Evolutionary conservation across 495 filamentous ascomycete genomes (phyloP).

Genomic region (Cenococcum geophilum): DNA sequence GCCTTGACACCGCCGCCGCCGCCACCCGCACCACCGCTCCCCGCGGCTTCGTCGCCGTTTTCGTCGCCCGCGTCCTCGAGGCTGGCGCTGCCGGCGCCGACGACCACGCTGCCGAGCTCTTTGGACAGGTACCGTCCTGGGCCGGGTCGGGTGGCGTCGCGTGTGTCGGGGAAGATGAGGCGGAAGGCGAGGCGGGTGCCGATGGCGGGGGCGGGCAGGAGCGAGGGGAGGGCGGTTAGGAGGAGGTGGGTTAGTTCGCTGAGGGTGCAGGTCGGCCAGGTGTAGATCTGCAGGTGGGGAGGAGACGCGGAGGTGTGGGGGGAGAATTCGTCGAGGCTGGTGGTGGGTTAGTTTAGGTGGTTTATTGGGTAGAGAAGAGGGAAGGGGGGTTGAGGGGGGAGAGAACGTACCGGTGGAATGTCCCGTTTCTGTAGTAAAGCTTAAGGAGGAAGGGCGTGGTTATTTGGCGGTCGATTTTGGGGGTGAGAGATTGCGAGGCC

Average conservation of each 20-base stretch:
- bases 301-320: slow-evolving; percentile 48
- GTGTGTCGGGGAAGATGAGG: slow-evolving; percentile 77
- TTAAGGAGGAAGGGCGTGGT: slow-evolving; percentile 85
- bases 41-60: slow-evolving; percentile 10
- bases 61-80: slow-evolving; percentile 29
- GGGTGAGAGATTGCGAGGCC: slow-evolving; percentile 15
- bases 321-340: slow-evolving; percentile 64
- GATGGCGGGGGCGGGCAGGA: slow-evolving; percentile 68
- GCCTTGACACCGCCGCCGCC: slow-evolving; percentile 20
- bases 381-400: slow-evolving; percentile 21
- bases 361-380: slow-evolving; percentile 25
- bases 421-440: slow-evolving; percentile 73
- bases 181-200: slow-evolving; percentile 83
- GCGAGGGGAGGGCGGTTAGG: slow-evolving; percentile 54
- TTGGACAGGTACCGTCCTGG: slow-evolving; percentile 54
- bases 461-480: slow-evolving; percentile 61
- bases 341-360: slow-evolving; percentile 1
- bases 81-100: slow-evolving; percentile 53
- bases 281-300: slow-evolving; percentile 74
- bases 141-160: slow-evolving; percentile 43
- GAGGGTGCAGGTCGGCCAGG: slow-evolving; percentile 79
- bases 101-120: slow-evolving; percentile 75
- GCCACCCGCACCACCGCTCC: slow-evolving; percentile 27
- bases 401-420: slow-evolving; percentile 62
- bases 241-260: slow-evolving; percentile 75